Conservation (phyloP, 495 filamentous ascomycete species). For the Tuber magnatum region DNA sequence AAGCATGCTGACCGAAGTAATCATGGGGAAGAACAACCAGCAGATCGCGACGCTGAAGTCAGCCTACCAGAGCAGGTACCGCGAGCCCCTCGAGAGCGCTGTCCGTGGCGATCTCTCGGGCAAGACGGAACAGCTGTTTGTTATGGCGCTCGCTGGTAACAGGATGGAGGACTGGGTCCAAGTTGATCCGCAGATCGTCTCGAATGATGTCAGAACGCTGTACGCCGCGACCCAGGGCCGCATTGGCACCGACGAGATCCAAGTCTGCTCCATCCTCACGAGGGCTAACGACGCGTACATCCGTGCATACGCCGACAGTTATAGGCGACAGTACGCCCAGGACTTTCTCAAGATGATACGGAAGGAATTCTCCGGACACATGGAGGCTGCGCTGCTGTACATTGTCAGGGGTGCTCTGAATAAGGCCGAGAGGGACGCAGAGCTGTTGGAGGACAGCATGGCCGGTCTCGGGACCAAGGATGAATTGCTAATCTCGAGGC, state of each 20-base stretch:
- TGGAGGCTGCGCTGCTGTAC: constrained; percentile 74
- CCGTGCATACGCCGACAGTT: constrained; percentile 66
- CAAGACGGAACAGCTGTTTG: constrained; percentile 76
- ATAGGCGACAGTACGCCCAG: constrained; percentile 57
- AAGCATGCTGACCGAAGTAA: constrained; percentile 71
- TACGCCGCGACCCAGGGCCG: constrained; percentile 65
- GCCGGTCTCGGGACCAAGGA: constrained; percentile 82
- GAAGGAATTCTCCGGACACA: constrained; percentile 82
- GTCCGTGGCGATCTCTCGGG: constrained; percentile 71
- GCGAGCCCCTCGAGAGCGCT: constrained; percentile 54
- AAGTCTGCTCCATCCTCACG: constrained; percentile 69
- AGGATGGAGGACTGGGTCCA: constrained; percentile 69
- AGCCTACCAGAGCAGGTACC: constrained; percentile 61
- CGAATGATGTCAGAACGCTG: constrained; percentile 59
- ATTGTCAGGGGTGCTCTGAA: constrained; percentile 72
- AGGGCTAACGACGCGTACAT: constrained; percentile 69
- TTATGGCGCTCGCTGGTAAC: constrained; percentile 62
- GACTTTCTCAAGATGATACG: constrained; percentile 64
- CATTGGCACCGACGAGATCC: constrained; percentile 64
- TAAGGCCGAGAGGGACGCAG: constrained; percentile 73
- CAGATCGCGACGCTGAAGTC: constrained; percentile 75
- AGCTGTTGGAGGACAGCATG: constrained; percentile 76
- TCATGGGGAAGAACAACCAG: constrained; percentile 74
- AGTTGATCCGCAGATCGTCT: constrained; percentile 51
- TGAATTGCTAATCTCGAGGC: constrained; percentile 61